A percentile compares a stretch with the other conserved stretches of the same genome.
These are phyloP conservation scores for Ceratocystis harringtonii DNA, from an alignment of 2,329 filamentous ascomycete species.

Conservation along the genomic window DNA sequence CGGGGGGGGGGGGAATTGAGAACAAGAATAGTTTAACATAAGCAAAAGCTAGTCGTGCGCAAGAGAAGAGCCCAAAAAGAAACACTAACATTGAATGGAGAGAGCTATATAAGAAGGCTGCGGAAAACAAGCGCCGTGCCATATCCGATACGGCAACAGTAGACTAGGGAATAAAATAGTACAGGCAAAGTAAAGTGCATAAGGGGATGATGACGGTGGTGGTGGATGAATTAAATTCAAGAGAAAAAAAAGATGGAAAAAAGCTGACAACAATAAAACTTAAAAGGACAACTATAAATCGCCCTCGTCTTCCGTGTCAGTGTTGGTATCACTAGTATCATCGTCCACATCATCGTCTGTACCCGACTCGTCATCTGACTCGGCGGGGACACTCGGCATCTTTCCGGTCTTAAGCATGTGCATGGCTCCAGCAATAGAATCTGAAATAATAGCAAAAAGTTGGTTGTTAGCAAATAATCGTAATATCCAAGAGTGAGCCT, in stretches of 20 bases:
- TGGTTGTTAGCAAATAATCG: constrained; percentile 21
- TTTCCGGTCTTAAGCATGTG: constrained; percentile 62
- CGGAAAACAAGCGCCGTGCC: not conserved
- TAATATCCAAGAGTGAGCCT: not conserved
- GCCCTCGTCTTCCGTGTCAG: constrained; percentile 47
- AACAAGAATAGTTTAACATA: too few species aligned
- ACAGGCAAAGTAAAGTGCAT: constrained; percentile 1
- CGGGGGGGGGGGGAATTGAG: too few species aligned
- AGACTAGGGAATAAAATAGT: not conserved
- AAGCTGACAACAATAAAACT: constrained; percentile 17
- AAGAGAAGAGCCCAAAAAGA: not conserved
- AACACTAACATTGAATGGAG: not conserved
- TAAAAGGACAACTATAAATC: constrained; percentile 13
- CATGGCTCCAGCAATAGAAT: constrained; percentile 85
- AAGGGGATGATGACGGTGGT: not conserved
- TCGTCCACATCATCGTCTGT: constrained; percentile 55
- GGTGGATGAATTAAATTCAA: not conserved
- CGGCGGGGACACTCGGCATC: constrained; percentile 32
- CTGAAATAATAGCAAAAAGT: constrained; percentile 31
- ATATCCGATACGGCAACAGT: not conserved
- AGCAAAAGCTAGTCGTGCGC: not conserved
- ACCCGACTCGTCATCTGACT: constrained; percentile 68
- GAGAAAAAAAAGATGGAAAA: constrained; percentile 5
- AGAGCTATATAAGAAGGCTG: not conserved
- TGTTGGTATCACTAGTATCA: constrained; percentile 54